Conservation (phyloP, 2,329 filamentous ascomycete genomes). For the Ophiostoma sp. region DNA sequence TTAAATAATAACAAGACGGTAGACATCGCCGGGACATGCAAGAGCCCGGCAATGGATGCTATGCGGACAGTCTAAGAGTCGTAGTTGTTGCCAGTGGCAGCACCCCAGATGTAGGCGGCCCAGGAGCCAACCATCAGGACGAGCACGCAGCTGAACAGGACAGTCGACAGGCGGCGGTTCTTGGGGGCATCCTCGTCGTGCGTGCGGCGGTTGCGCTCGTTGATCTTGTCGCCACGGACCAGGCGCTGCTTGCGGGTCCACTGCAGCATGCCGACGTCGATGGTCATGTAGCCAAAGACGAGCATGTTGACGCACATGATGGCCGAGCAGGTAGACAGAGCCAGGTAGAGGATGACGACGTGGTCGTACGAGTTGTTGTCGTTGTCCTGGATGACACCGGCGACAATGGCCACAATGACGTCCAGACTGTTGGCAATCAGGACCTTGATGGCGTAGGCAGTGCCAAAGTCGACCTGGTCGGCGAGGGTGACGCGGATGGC, state of each 20-base stretch:
- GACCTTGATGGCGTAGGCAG: slow-evolving; percentile 56
- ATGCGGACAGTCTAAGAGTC: background rate
- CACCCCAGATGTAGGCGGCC: slow-evolving; percentile 57
- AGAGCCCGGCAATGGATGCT: background rate
- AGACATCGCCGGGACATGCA: background rate
- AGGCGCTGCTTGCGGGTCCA: slow-evolving; percentile 54
- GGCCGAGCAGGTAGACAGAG: slow-evolving; percentile 47
- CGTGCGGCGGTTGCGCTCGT: slow-evolving; percentile 30
- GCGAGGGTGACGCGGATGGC: slow-evolving; percentile 54
- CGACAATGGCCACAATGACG: slow-evolving; percentile 54
- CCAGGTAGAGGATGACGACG: slow-evolving; percentile 52
- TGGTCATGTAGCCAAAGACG: slow-evolving; percentile 36
- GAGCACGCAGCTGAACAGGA: slow-evolving; percentile 42
- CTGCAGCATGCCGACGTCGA: slow-evolving; percentile 47
- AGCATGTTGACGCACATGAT: slow-evolving; percentile 34
- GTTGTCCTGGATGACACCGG: slow-evolving; percentile 54
- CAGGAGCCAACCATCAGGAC: slow-evolving; percentile 48
- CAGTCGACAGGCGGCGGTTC: slow-evolving; percentile 31
- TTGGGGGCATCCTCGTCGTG: background rate
- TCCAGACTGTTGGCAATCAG: slow-evolving; percentile 60
- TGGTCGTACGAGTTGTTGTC: slow-evolving; percentile 52
- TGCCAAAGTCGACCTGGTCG: slow-evolving; percentile 47
- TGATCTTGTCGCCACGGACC: slow-evolving; percentile 41
- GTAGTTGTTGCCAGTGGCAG: slow-evolving; percentile 37
- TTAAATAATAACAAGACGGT: background rate